These are phyloP conservation scores for Dipteronia dyeriana DNA, from an alignment of 345 rosid species.

Conservation along the genomic window DNA sequence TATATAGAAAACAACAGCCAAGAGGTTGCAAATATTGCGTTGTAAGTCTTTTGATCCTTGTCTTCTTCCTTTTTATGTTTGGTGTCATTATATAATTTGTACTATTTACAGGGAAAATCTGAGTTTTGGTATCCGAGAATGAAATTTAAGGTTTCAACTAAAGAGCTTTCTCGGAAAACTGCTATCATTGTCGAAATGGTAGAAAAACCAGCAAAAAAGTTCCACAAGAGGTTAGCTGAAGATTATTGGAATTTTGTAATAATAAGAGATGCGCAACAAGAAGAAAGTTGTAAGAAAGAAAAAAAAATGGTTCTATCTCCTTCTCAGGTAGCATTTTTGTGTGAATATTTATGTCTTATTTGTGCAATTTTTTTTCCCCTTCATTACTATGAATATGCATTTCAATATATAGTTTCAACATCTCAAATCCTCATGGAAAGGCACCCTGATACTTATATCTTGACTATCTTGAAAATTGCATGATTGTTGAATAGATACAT, in stretches of 20 bases:
- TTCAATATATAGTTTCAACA: background rate
- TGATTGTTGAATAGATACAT: background rate
- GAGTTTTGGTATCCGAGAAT: conserved; percentile 64
- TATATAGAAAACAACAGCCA: conserved; percentile 33
- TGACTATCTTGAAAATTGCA: background rate
- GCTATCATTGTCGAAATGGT: conserved; percentile 62
- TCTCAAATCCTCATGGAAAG: background rate
- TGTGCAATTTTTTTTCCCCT: background rate
- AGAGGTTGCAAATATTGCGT: conserved; percentile 76
- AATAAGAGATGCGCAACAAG: conserved; percentile 56
- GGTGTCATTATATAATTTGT: conserved; percentile 17
- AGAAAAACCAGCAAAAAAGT: conserved; percentile 43
- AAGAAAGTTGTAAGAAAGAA: conserved; percentile 49
- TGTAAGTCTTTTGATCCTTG: conserved; percentile 47
- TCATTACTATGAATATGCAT: background rate
- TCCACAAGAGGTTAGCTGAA: conserved; percentile 32
- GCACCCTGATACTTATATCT: background rate
- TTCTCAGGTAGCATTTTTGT: conserved; percentile 59
- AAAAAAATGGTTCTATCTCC: conserved; percentile 61
- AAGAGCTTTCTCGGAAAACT: conserved; percentile 57
- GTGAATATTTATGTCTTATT: background rate
- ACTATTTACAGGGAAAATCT: conserved; percentile 37
- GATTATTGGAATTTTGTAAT: conserved; percentile 78
- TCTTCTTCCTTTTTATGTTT: conserved; percentile 11
- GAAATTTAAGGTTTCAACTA: conserved; percentile 69